A percentile compares a stretch with the other conserved stretches of the same genome.
Conservation (phyloP, 805 yeast species). For the Candida ovalis region DNA sequence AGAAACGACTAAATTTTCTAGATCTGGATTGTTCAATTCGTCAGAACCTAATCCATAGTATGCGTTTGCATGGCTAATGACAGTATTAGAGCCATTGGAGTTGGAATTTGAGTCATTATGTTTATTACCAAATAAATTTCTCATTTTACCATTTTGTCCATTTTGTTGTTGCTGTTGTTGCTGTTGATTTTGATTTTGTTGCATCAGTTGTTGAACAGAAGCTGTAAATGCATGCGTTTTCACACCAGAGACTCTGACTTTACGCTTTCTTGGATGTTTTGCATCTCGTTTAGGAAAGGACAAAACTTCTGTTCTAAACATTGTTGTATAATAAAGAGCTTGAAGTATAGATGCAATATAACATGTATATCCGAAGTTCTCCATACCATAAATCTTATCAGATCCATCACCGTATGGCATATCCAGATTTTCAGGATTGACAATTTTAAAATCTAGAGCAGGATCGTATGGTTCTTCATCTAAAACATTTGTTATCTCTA, state of each 20-base stretch:
- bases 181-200: constrained; percentile 7
- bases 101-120: background rate
- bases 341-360: constrained; percentile 92
- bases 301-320: constrained; percentile 57
- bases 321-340: constrained; percentile 71
- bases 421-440: constrained; percentile 17
- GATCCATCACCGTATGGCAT: constrained; percentile 65
- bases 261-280: constrained; percentile 33
- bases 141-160: constrained; percentile 9
- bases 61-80: constrained; percentile 16
- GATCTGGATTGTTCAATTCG: constrained; percentile 15
- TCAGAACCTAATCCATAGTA: constrained; percentile 2
- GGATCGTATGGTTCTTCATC: constrained; percentile 23
- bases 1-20: constrained; percentile 17
- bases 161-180: constrained; percentile 3
- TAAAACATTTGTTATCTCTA: constrained; percentile 11
- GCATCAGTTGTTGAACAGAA: constrained; percentile 16
- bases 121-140: constrained; percentile 16
- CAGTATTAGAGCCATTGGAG: constrained; percentile 1
- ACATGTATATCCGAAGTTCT: constrained; percentile 88
- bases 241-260: constrained; percentile 36
- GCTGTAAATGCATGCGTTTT: constrained; percentile 37
- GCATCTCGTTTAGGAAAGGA: constrained; percentile 41
- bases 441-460: constrained; percentile 19
- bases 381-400: constrained; percentile 72